phyloP scores from a whole-genome alignment of 495 filamentous ascomycete genomes.

The Trichoderma erinaceum region DNA sequence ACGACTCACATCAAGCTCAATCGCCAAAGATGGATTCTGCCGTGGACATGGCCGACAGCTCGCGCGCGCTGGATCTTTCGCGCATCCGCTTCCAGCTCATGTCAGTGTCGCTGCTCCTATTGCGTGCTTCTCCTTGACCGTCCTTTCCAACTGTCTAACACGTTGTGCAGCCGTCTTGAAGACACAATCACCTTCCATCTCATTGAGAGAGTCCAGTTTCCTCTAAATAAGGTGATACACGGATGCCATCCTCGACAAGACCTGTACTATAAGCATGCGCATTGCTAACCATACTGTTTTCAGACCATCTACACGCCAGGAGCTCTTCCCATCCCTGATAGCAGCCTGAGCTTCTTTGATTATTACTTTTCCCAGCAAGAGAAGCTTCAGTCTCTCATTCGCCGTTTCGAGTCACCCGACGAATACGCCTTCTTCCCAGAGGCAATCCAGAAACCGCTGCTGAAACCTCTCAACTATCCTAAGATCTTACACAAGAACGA shows the following conservation, averaged over 20 bases:
- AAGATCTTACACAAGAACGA: constrained; percentile 84
- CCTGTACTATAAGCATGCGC: neutral
- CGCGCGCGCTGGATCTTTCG: constrained; percentile 78
- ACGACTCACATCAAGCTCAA: neutral
- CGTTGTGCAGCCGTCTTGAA: constrained; percentile 70
- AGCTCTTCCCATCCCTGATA: constrained; percentile 71
- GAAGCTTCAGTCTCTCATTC: constrained; percentile 83
- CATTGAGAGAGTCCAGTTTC: constrained; percentile 97
- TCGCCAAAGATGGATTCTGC: constrained; percentile 69
- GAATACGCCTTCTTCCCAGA: constrained; percentile 97
- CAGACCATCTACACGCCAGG: constrained; percentile 75
- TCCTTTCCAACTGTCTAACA: neutral
- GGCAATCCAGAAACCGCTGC: constrained; percentile 69
- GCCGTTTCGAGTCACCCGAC: constrained; percentile 92
- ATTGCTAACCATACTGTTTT: neutral
- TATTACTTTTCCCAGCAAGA: constrained; percentile 90
- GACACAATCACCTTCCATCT: constrained; percentile 98
- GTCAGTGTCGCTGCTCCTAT: constrained; percentile 44
- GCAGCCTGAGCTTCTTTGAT: constrained; percentile 74
- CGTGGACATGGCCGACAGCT: constrained; percentile 78
- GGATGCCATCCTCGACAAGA: neutral
- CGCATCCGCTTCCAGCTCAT: constrained; percentile 96
- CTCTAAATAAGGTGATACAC: constrained; percentile 57
- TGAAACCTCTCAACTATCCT: constrained; percentile 85
- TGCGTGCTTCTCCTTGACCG: neutral